Percentiles rank a stretch among this genome's conserved stretches.
Evolutionary conservation across 2,329 filamentous ascomycete species (phyloP).

Genomic region (Sarocladium oryzae): DNA sequence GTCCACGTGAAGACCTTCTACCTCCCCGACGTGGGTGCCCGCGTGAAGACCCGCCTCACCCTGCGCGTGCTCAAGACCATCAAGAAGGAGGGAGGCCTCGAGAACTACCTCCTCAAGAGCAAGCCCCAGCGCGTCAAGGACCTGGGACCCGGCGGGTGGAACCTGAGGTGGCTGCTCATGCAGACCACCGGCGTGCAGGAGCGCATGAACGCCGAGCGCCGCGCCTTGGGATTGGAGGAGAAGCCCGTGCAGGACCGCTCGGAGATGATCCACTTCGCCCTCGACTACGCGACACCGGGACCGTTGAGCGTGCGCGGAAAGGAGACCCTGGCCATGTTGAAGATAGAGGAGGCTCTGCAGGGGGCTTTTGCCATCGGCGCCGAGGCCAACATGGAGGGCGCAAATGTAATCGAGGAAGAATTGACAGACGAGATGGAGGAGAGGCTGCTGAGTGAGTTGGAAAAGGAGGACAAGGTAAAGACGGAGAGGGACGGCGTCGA

Average conservation of each 20-base stretch:
- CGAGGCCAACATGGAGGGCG: constrained; percentile 23
- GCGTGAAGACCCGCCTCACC: constrained; percentile 62
- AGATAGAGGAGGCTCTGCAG: constrained; percentile 33
- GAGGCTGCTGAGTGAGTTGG: constrained; percentile 24
- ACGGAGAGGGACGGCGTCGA: constrained; percentile 9
- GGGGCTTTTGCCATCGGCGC: constrained; percentile 38
- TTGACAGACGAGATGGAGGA: constrained; percentile 32
- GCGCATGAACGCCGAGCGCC: constrained; percentile 59
- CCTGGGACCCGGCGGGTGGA: constrained; percentile 85
- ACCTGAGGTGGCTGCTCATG: constrained; percentile 83
- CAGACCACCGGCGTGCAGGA: constrained; percentile 62
- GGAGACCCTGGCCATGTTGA: constrained; percentile 32
- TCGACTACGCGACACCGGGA: constrained; percentile 36
- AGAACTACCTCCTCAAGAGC: constrained; percentile 81
- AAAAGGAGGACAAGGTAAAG: constrained; percentile 18
- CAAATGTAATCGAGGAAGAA: constrained; percentile 26
- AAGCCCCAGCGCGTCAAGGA: constrained; percentile 75
- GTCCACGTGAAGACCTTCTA: constrained; percentile 63
- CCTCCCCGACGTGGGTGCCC: constrained; percentile 53
- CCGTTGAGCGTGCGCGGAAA: constrained; percentile 28
- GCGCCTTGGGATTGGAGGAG: constrained; percentile 53
- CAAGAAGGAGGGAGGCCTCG: constrained; percentile 79
- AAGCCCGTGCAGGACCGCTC: constrained; percentile 29
- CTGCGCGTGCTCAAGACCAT: constrained; percentile 66
- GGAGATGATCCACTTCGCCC: constrained; percentile 31